Evolutionary conservation across 1,139 yeast species (phyloP).

Genomic region (Debaryomyces udenii): DNA sequence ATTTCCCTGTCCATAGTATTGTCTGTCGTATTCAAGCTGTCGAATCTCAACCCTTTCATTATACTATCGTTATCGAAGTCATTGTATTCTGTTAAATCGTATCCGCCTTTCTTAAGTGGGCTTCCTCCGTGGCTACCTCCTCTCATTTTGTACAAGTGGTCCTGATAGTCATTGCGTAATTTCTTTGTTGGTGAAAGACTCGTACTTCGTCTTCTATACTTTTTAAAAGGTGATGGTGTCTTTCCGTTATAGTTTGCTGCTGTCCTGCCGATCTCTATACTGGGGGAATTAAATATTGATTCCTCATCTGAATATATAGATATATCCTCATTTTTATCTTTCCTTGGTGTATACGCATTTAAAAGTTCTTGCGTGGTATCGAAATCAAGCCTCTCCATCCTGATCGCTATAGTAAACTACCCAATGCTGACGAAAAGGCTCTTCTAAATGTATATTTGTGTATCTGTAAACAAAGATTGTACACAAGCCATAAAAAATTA

Average conservation of each 20-base stretch:
- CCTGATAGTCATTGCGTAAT: constrained; percentile 24
- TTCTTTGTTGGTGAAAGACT: constrained; percentile 21
- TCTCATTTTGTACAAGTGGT: constrained; percentile 20
- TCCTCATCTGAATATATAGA: constrained; percentile 15
- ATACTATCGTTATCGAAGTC: constrained; percentile 1
- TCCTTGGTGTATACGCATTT: constrained; percentile 4
- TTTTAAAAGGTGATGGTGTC: constrained; percentile 4
- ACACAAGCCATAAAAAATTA: constrained; percentile 6
- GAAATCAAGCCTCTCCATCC: constrained; percentile 3
- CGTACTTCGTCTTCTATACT: constrained; percentile 1
- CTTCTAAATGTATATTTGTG: neutral
- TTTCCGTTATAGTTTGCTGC: neutral
- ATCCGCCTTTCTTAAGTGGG: constrained; percentile 11
- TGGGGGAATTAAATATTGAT: constrained; percentile 11
- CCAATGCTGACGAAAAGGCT: neutral
- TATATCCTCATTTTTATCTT: constrained; percentile 12
- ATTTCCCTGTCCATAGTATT: constrained; percentile 11
- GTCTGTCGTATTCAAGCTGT: constrained; percentile 15
- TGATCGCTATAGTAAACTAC: neutral
- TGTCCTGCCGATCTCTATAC: constrained; percentile 8
- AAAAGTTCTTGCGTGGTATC: constrained; percentile 13
- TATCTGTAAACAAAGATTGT: constrained; percentile 14
- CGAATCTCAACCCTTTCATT: constrained; percentile 1
- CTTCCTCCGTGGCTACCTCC: constrained; percentile 15
- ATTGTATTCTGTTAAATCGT: constrained; percentile 8